These are phyloP conservation scores for Gillenia trifoliata DNA, from an alignment of 306 rosid genomes.

Conservation along the genomic window DNA sequence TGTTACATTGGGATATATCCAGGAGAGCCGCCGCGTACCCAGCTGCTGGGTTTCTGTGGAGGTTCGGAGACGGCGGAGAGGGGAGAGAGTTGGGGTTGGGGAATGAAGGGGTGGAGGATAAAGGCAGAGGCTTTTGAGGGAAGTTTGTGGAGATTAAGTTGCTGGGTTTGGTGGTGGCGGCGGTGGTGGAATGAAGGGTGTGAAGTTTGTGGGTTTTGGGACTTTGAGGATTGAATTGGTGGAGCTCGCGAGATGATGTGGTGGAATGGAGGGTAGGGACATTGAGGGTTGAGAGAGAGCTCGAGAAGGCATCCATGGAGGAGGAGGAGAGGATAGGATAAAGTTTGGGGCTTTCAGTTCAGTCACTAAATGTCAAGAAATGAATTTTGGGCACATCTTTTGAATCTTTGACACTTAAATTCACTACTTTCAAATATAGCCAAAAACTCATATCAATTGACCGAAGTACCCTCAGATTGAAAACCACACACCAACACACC, in stretches of 20 bases:
- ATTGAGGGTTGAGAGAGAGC: constrained; percentile 59
- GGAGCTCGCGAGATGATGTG: constrained; percentile 37
- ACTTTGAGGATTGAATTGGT: constrained; percentile 28
- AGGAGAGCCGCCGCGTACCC: constrained; percentile 81
- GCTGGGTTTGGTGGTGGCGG: constrained; percentile 30
- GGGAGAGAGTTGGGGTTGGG: constrained; percentile 15
- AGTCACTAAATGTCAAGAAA: background rate
- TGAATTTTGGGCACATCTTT: too few relatives aligned
- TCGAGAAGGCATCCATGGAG: constrained; percentile 69
- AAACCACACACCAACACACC: too few relatives aligned
- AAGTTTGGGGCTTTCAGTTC: too few relatives aligned
- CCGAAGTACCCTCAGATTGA: too few relatives aligned
- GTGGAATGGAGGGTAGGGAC: constrained; percentile 32
- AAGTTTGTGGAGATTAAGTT: constrained; percentile 30
- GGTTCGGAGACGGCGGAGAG: constrained; percentile 18
- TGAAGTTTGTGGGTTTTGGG: constrained; percentile 21
- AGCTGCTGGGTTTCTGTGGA: constrained; percentile 46
- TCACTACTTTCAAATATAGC: too few relatives aligned
- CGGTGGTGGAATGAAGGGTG: constrained; percentile 28
- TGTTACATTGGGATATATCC: constrained; percentile 48
- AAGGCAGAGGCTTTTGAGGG: constrained; percentile 21
- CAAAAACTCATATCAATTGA: too few relatives aligned
- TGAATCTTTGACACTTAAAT: too few relatives aligned
- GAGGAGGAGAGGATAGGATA: background rate
- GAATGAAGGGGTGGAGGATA: background rate